Evolutionary conservation across 2,329 filamentous ascomycete species (phyloP), one percentile per base, ranked within the genome.

Genomic region (Cladobotryum protrusum): DNA sequence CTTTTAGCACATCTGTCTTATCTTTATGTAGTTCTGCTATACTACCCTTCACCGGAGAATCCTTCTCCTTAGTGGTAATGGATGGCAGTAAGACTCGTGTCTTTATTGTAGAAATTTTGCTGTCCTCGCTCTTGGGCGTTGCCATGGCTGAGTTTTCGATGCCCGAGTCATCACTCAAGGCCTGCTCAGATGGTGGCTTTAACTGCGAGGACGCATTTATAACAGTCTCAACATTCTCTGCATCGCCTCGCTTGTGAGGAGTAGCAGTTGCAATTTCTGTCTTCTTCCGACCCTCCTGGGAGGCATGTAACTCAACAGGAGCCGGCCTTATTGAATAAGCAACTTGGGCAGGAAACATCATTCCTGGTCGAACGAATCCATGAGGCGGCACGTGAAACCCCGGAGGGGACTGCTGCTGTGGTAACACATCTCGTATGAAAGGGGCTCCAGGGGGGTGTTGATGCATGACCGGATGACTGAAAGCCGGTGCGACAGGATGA

Each of bases 111-210:
- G 48, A 43, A 18, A 15, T 20, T 14, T 34, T 52, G 33, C 47
- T 54, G n/a, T 20, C 15, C 14, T 55, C 47, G 32, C 52, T 53
- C 20, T 43, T 37, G 5, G 52, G 55, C 11, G 52, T 49, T n/a
- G 13, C 15, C 18, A 24, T 34, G 12, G 13, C 24, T 18, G 29
- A 32, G 9, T 14, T 8, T 35, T 53, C 52, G 4, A 45, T 40
- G 8, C 17, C 24, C 12, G 32, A 46, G 11, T 15, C 12, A 36
- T 54, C 52, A 5, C 47, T 42, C 29, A 64, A 24, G 0, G 52
- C 54, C 41, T 66, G 63, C 37, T 67, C 65, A 1, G 56, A 57
- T 2, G 59, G 56, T 8, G 60, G 60, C 49, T 68, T 67, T 6
- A 61, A 63, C 45, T 63, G 64, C 5, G 43, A 20, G 39, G 51